phyloP scores from a whole-genome alignment of 805 yeast species.

The Blastobotrys robertii region DNA sequence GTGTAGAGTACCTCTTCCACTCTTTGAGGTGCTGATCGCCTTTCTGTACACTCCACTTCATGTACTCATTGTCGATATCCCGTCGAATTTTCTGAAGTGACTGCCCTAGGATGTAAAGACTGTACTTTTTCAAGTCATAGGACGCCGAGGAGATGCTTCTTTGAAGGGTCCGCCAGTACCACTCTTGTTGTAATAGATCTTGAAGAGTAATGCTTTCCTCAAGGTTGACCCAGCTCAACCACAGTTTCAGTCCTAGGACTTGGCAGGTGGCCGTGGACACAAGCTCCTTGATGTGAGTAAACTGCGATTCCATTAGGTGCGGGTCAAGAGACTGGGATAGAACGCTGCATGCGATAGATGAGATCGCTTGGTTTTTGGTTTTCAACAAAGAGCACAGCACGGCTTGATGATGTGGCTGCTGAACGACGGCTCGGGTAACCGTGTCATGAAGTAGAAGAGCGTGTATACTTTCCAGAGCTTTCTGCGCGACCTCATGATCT shows the following conservation, averaged over 20 bases:
- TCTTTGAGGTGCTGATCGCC: constrained; percentile 31
- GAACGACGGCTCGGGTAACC: too few relatives aligned
- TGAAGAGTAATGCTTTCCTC: constrained; percentile 5
- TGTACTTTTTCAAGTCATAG: constrained; percentile 63
- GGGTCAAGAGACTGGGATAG: too few relatives aligned
- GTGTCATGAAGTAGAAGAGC: too few relatives aligned
- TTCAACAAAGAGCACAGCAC: too few relatives aligned
- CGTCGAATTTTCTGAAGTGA: constrained; percentile 37
- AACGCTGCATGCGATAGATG: too few relatives aligned
- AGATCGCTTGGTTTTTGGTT: too few relatives aligned
- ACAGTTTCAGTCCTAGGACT: constrained; percentile 12
- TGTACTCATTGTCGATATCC: constrained; percentile 29
- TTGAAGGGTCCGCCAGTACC: constrained; percentile 53
- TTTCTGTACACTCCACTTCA: constrained; percentile 36
- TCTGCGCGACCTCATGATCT: too few relatives aligned
- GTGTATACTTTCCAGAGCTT: too few relatives aligned
- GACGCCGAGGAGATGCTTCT: constrained; percentile 41
- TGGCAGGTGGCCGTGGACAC: neutral
- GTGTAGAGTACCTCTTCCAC: constrained; percentile 67
- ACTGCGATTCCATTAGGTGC: too few relatives aligned
- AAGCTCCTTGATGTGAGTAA: too few relatives aligned
- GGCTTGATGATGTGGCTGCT: too few relatives aligned
- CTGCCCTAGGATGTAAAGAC: constrained; percentile 53
- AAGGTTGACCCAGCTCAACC: constrained; percentile 14
- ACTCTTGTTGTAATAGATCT: constrained; percentile 7